Conservation (phyloP, 352 stramenopile genomes). For the Phytopythium mirpurense region DNA sequence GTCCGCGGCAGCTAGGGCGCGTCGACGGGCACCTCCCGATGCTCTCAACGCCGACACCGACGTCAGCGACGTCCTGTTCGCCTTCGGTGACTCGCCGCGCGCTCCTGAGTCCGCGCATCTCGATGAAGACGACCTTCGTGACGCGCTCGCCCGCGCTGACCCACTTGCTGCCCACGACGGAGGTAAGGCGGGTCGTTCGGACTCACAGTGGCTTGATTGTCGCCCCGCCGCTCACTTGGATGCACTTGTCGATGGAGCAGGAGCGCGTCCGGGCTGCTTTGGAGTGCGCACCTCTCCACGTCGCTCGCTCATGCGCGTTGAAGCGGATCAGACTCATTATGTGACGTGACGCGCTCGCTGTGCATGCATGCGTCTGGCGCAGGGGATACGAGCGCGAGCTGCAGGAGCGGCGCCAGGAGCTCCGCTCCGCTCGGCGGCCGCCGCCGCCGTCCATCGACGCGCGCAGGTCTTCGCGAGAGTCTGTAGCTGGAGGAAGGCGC, state of each 20-base stretch:
- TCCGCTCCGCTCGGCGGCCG: slow-evolving; percentile 3
- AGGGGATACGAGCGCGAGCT: slow-evolving; percentile 42
- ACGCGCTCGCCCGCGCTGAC: slow-evolving; percentile 61
- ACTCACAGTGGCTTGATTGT: not conserved
- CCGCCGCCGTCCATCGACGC: not conserved
- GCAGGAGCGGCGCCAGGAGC: slow-evolving; percentile 18
- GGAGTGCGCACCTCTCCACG: slow-evolving; percentile 17
- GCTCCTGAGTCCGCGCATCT: slow-evolving; percentile 36
- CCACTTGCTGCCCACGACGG: slow-evolving; percentile 49
- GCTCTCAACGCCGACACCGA: not conserved
- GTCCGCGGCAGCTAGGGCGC: slow-evolving; percentile 22
- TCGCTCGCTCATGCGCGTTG: not conserved
- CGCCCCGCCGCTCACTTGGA: not conserved
- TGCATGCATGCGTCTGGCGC: slow-evolving; percentile 3
- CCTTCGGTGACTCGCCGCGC: slow-evolving; percentile 5
- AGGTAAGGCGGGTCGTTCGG: slow-evolving; percentile 9
- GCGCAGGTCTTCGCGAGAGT: not conserved
- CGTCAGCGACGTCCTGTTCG: not conserved
- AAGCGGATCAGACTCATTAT: too few species aligned
- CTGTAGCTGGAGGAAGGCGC: not conserved
- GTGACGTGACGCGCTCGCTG: not conserved
- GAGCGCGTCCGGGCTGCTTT: slow-evolving; percentile 52
- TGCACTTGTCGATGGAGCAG: not conserved
- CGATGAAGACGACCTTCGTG: slow-evolving; percentile 55
- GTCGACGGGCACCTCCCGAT: slow-evolving; percentile 8